These are phyloP conservation scores for Prunus yedoensis DNA, from an alignment of 331 rosid species.

Conservation along the genomic window DNA sequence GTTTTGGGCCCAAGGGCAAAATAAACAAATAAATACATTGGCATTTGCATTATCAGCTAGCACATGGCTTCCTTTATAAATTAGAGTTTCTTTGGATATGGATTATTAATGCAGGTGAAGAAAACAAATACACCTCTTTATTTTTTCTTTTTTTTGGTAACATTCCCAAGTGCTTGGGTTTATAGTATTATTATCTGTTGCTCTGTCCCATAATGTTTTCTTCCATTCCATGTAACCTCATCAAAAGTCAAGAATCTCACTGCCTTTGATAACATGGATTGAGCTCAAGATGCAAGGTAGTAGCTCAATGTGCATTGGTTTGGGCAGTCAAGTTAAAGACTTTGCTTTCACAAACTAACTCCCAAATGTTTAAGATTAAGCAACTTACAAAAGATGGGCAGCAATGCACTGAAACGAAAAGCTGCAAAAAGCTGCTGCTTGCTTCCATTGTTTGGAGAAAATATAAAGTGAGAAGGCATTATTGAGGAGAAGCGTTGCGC, in stretches of 20 bases:
- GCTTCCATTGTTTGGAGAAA: neutral
- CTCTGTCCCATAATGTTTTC: neutral
- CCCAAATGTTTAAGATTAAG: neutral
- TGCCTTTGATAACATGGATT: neutral
- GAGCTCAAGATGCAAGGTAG: neutral
- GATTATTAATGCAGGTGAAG: slow-evolving; percentile 16
- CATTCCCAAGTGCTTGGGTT: neutral
- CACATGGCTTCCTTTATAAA: slow-evolving; percentile 37
- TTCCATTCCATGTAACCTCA: slow-evolving; percentile 7
- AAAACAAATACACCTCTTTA: neutral
- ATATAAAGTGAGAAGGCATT: neutral
- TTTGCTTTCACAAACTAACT: neutral
- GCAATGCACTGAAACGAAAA: neutral
- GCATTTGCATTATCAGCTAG: slow-evolving; percentile 21
- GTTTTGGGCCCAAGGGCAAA: slow-evolving; percentile 47
- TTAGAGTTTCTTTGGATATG: slow-evolving; percentile 18
- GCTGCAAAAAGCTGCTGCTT: slow-evolving; percentile 3
- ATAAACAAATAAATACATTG: slow-evolving; percentile 7
- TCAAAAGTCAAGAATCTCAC: neutral
- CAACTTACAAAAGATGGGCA: neutral
- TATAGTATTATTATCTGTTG: neutral
- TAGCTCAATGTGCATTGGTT: neutral
- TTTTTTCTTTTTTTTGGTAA: neutral
- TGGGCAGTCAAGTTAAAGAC: neutral
- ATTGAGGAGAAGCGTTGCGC: slow-evolving; percentile 3